These are phyloP conservation scores for Chaetomium strumarium DNA, from an alignment of 2,329 filamentous ascomycete genomes.

Conservation along the genomic window DNA sequence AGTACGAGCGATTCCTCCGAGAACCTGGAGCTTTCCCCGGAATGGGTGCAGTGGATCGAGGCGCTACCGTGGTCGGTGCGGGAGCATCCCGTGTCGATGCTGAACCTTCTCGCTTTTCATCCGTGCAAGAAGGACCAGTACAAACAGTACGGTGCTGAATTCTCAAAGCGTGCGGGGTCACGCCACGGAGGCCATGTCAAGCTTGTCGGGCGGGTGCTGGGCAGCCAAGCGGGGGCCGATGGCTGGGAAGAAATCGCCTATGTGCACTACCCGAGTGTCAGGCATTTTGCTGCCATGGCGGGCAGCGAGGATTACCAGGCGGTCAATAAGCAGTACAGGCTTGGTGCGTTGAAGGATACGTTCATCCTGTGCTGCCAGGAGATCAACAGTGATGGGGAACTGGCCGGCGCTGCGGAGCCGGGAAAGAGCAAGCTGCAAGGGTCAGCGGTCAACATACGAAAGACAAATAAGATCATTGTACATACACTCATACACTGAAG, in stretches of 20 bases:
- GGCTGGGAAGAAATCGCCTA: slow-evolving; percentile 4
- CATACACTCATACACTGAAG: too few species aligned
- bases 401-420: neutral
- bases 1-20: too few species aligned
- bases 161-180: neutral
- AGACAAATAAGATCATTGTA: too few species aligned
- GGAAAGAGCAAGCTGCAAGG: neutral
- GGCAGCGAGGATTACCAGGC: neutral
- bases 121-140: slow-evolving; percentile 3
- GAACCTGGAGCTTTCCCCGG: too few species aligned
- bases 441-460: too few species aligned
- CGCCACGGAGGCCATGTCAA: slow-evolving; percentile 1
- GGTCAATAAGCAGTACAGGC: neutral
- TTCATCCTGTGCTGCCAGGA: slow-evolving; percentile 4
- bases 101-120: neutral
- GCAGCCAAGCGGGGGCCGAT: neutral
- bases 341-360: neutral
- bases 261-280: slow-evolving; percentile 1
- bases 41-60: too few species aligned
- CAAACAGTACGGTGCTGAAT: slow-evolving; percentile 4
- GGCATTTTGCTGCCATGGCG: slow-evolving; percentile 1
- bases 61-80: neutral
- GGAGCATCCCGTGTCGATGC: neutral
- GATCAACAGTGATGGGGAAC: neutral
- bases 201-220: neutral